These are phyloP conservation scores for Posidonia australis DNA, from an alignment of 106 monocot genomes.

Conservation along the genomic window DNA sequence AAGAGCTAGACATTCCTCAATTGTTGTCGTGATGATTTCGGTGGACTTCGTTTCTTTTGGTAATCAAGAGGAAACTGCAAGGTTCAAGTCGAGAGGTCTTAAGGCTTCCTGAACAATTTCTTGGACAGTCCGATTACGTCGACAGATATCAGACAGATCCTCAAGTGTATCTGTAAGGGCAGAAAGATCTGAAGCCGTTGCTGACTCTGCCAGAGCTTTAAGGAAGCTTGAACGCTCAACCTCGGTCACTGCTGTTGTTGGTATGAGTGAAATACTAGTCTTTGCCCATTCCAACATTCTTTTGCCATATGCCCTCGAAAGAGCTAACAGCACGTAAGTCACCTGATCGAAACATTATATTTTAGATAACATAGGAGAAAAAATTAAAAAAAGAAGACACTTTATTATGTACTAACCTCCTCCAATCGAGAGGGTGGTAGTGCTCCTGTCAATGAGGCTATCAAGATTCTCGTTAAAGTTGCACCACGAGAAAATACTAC, in stretches of 20 bases:
- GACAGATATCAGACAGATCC: constrained; percentile 87
- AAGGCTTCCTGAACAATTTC: constrained; percentile 89
- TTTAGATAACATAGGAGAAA: not conserved
- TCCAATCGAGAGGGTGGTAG: constrained; percentile 79
- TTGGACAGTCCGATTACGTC: constrained; percentile 70
- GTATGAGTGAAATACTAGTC: constrained; percentile 57
- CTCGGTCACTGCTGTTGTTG: constrained; percentile 70
- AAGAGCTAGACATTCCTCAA: not conserved
- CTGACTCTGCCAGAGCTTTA: constrained; percentile 47
- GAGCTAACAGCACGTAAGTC: constrained; percentile 51
- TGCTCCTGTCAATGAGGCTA: constrained; percentile 83
- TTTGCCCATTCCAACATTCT: constrained; percentile 65
- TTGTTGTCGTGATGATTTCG: not conserved
- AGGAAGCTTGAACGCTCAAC: constrained; percentile 54
- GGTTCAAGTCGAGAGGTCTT: constrained; percentile 76
- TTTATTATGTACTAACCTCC: constrained; percentile 30
- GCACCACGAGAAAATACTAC: constrained; percentile 62
- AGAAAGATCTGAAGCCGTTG: constrained; percentile 37
- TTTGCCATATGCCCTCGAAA: constrained; percentile 54
- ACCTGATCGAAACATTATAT: constrained; percentile 32
- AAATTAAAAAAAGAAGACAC: not conserved
- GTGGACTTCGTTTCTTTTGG: not conserved
- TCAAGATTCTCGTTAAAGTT: constrained; percentile 73
- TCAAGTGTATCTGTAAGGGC: constrained; percentile 41
- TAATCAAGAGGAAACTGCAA: constrained; percentile 25